A percentile compares a stretch with the other conserved stretches of the same genome.
These are phyloP conservation scores for Pleodorina starrii DNA, from an alignment of 139 green algal genomes.

Conservation along the genomic window DNA sequence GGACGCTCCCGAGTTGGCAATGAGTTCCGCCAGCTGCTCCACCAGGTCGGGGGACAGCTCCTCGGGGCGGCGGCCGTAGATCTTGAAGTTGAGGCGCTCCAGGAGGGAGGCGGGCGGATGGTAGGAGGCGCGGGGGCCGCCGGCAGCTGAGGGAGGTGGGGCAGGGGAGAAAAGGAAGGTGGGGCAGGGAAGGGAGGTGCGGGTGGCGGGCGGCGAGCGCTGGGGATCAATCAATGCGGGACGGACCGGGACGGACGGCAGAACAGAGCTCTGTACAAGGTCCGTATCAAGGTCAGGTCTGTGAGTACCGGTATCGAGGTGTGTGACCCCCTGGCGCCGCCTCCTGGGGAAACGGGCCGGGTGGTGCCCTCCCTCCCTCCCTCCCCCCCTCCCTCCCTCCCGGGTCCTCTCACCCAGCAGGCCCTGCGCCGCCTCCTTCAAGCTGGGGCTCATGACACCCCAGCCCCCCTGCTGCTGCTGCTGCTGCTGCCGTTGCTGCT, in stretches of 20 bases:
- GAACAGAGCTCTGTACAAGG: too few species aligned
- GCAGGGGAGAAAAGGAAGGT: too few species aligned
- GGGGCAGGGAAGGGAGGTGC: too few species aligned
- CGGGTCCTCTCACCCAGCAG: constrained; percentile 2
- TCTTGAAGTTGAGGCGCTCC: constrained; percentile 55
- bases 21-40: neutral
- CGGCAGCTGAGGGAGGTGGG: constrained; percentile 37
- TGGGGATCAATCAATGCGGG: too few species aligned
- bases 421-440: neutral
- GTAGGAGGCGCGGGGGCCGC: constrained; percentile 24
- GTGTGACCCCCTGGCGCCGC: too few species aligned
- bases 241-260: too few species aligned
- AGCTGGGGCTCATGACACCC: neutral
- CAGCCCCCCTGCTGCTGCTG: constrained; percentile 11
- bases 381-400: too few species aligned
- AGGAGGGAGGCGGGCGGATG: constrained; percentile 26
- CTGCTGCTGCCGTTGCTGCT: constrained; percentile 11
- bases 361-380: too few species aligned
- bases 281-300: too few species aligned
- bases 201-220: too few species aligned
- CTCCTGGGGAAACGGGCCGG: too few species aligned
- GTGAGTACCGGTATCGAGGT: too few species aligned
- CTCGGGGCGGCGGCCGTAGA: constrained; percentile 12
- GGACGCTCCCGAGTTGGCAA: neutral
- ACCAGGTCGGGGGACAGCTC: constrained; percentile 38